Percentiles rank a stretch among this genome's conserved stretches.
Evolutionary conservation across 2,329 filamentous ascomycete species (phyloP).

Genomic region (Botrytis fabae): DNA sequence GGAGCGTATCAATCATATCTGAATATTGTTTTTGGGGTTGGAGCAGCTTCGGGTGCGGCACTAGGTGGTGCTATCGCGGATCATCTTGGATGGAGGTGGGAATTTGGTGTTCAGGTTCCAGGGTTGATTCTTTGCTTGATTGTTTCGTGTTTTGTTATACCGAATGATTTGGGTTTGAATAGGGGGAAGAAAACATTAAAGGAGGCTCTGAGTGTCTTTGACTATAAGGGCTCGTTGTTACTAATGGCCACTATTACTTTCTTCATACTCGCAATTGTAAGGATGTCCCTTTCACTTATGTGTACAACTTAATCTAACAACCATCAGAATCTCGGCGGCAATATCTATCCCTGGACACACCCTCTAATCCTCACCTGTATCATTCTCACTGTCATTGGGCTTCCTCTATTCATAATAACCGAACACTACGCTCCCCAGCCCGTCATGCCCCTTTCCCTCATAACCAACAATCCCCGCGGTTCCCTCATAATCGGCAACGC

Average conservation of each 20-base stretch:
- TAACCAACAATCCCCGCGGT: constrained; percentile 52
- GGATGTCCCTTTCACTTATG: constrained; percentile 27
- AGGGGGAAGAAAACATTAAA: constrained; percentile 47
- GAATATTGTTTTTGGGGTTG: constrained; percentile 64
- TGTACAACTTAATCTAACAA: constrained; percentile 16
- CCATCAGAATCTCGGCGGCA: constrained; percentile 60
- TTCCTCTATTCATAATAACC: constrained; percentile 53
- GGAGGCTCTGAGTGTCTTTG: constrained; percentile 57
- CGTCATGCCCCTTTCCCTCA: constrained; percentile 59
- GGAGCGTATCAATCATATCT: constrained; percentile 73
- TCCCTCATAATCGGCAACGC: constrained; percentile 60
- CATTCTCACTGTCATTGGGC: constrained; percentile 48
- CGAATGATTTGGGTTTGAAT: constrained; percentile 53
- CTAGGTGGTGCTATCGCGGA: constrained; percentile 71
- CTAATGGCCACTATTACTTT: constrained; percentile 54
- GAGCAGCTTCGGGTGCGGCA: constrained; percentile 62
- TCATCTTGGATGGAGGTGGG: constrained; percentile 71
- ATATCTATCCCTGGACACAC: constrained; percentile 62
- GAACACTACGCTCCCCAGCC: constrained; percentile 54
- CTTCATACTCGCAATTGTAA: constrained; percentile 58
- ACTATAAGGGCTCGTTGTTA: constrained; percentile 55
- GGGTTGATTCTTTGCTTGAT: constrained; percentile 49
- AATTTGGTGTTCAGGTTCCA: constrained; percentile 63
- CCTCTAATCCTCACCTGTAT: constrained; percentile 57
- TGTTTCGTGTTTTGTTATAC: constrained; percentile 51